phyloP scores from a whole-genome alignment of 176 grass and related monocot species.

The Rhynchospora pubera region DNA sequence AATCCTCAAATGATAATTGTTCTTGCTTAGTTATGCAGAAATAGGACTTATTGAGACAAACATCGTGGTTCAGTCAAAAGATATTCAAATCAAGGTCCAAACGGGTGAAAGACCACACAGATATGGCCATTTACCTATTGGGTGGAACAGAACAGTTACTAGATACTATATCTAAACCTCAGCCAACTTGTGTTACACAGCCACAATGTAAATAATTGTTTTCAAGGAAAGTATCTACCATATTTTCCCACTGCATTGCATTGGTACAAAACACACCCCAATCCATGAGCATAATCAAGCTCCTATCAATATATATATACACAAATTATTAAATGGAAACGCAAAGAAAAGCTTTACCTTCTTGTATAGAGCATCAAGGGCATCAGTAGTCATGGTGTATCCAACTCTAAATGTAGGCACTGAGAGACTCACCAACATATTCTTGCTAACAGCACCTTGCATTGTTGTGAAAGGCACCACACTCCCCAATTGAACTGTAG shows the following conservation, averaged over 20 bases:
- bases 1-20: not conserved
- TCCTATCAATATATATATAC: not conserved
- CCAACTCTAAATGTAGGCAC: conserved; percentile 86
- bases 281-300: not conserved
- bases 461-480: conserved; percentile 88
- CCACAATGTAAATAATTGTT: not conserved
- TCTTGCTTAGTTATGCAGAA: not conserved
- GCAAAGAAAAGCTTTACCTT: conserved; percentile 38
- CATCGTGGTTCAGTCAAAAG: not conserved
- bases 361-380: conserved; percentile 91
- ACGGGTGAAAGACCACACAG: not conserved
- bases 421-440: conserved; percentile 91
- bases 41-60: not conserved
- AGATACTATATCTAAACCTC: not conserved
- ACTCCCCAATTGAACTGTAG: conserved; percentile 45
- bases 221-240: not conserved
- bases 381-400: conserved; percentile 81
- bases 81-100: too few relatives aligned
- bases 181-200: not conserved
- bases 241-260: not conserved
- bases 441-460: conserved; percentile 83
- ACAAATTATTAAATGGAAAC: not conserved
- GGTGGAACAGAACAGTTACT: not conserved
- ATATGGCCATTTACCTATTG: not conserved
- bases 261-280: not conserved